Evolutionary conservation across 163 green algal genomes (phyloP).

Genomic region (Picocystis sp.): DNA sequence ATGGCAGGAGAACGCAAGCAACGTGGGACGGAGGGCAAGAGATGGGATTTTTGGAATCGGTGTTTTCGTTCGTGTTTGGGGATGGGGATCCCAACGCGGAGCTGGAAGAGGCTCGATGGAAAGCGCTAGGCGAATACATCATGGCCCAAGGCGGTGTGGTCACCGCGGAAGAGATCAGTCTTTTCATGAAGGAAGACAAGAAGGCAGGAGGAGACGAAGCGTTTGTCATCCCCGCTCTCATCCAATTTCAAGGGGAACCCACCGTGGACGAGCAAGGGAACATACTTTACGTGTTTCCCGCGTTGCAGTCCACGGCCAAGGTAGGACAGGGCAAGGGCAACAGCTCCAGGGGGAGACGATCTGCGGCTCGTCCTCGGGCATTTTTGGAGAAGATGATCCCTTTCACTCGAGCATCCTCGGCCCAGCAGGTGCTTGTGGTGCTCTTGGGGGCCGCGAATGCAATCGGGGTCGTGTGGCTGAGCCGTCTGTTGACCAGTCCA

Average conservation of each 20-base stretch:
- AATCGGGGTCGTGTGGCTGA: constrained; percentile 21
- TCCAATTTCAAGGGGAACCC: constrained; percentile 23
- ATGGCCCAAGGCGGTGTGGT: constrained; percentile 21
- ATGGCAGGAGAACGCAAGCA: no score
- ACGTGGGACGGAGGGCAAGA: no score
- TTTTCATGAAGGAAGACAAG: constrained; percentile 19
- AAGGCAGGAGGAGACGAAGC: constrained; percentile 16
- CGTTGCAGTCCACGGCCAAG: constrained; percentile 18
- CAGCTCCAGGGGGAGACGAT: background rate
- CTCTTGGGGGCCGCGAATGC: constrained; percentile 24
- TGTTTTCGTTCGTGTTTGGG: no score
- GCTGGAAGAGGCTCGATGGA: no score
- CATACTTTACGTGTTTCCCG: constrained; percentile 28
- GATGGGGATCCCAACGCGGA: no score
- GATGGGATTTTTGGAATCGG: no score
- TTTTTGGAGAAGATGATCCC: no score
- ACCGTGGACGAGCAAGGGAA: constrained; percentile 30
- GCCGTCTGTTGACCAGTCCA: constrained; percentile 15
- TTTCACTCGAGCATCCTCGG: background rate
- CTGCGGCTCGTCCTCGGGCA: no score
- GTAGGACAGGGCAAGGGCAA: background rate
- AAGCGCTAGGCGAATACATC: constrained; percentile 11
- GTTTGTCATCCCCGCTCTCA: constrained; percentile 26
- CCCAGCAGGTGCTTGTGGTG: constrained; percentile 12
- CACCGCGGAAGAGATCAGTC: constrained; percentile 29